Conservation (phyloP, 1,284 basidiomycete genomes). For the Tremellales sp. region DNA sequence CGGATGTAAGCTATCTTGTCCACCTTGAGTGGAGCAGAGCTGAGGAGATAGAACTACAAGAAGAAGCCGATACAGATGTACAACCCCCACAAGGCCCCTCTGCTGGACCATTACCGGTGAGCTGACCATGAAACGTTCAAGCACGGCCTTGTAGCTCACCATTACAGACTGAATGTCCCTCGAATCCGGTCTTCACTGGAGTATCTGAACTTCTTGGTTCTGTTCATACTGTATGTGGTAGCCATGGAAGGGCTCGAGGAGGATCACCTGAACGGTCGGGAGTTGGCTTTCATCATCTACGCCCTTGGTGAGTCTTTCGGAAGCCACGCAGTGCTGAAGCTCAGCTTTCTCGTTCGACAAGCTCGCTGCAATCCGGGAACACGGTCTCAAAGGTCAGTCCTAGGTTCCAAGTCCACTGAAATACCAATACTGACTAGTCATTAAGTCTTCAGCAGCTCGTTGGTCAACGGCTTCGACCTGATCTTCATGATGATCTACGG, state of each 20-base stretch:
- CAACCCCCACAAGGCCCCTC: conserved; percentile 84
- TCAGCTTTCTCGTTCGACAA: conserved; percentile 66
- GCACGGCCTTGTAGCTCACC: not conserved
- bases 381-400: conserved; percentile 63
- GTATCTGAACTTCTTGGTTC: conserved; percentile 73
- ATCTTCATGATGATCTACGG: conserved; percentile 68
- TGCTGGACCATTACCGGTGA: conserved; percentile 87
- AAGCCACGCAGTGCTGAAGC: too few relatives aligned
- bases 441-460: conserved; percentile 41
- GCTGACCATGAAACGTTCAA: conserved; percentile 17
- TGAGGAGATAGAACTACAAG: conserved; percentile 74
- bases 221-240: conserved; percentile 78
- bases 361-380: conserved; percentile 88
- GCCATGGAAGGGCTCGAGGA: conserved; percentile 69
- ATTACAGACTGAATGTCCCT: conserved; percentile 77
- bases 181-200: conserved; percentile 83
- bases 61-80: conserved; percentile 87
- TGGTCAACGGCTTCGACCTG: conserved; percentile 76
- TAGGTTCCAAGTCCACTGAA: conserved; percentile 9
- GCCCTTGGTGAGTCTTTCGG: too few relatives aligned
- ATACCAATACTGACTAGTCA: not conserved
- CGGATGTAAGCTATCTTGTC: conserved; percentile 59
- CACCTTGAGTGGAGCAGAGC: conserved; percentile 1
- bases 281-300: conserved; percentile 75
- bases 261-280: conserved; percentile 60